Conservation (phyloP, 208 protist species). For the Wallacemonas rigidus region DNA sequence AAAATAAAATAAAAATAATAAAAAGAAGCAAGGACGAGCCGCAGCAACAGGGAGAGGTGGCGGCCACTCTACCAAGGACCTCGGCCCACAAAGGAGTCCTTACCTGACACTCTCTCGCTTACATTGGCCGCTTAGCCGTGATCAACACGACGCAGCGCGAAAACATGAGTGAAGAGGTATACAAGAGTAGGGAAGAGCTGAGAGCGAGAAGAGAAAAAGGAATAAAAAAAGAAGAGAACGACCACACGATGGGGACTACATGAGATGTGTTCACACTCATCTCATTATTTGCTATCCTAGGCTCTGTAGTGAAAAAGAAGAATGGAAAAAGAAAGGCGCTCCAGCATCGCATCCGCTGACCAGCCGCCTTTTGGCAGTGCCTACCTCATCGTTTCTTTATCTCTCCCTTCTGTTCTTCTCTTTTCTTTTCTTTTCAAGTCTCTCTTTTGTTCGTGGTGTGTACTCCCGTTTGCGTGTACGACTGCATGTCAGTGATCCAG, state of each 20-base stretch:
- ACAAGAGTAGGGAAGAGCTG: background rate
- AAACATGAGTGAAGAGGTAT: background rate
- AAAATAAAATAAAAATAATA: background rate
- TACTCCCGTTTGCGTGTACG: too few relatives aligned
- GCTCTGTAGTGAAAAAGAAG: background rate
- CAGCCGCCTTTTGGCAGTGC: too few relatives aligned
- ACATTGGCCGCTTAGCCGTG: background rate
- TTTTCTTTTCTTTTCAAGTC: background rate
- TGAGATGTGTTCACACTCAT: too few relatives aligned
- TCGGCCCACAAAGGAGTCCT: too few relatives aligned
- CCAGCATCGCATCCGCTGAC: too few relatives aligned
- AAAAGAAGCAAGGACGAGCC: background rate
- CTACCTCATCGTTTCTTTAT: background rate
- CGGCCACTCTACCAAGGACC: too few relatives aligned
- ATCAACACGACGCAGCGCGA: background rate
- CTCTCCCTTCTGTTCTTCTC: background rate
- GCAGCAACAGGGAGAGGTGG: background rate
- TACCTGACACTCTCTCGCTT: background rate
- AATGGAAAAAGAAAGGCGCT: background rate
- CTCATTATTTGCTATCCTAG: too few relatives aligned
- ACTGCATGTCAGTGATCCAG: too few relatives aligned
- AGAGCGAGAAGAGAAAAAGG: conserved; percentile 11
- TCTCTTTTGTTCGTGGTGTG: too few relatives aligned
- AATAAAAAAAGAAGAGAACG: background rate
- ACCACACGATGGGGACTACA: background rate